Evolutionary conservation across 129 eudicot species (phyloP), one percentile per base, ranked within the genome.

Genomic region (Lonicera japonica): DNA sequence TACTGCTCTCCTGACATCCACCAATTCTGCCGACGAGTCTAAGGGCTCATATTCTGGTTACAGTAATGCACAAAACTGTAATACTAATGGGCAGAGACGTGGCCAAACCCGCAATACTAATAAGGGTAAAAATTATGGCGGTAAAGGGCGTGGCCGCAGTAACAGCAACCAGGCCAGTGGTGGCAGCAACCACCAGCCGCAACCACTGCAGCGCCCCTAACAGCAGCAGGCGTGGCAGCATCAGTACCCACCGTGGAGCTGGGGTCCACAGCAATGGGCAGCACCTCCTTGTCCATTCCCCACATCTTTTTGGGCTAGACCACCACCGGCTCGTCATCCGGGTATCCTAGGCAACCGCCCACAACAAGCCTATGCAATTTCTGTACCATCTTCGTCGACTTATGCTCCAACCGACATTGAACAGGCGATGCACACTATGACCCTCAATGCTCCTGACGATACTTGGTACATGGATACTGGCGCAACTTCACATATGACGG

Each of bases 401-500:
- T 45, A 21, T 46, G 56, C 40, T 2, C 55, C 67, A 8, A 62
- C 67, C 8, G 22, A 62, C 2, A 62, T 62, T 15, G 39, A 62
- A 5, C 5, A 36, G 3, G 23, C 21, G 0, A 43, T 62, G 67
- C 67, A n/a, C n/a, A n/a, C n/a, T n/a, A n/a, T n/a, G n/a, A n/a
- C n/a, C n/a, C n/a, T n/a, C n/a, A n/a, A n/a, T 16, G 21, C 24
- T 12, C 67, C 40, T 0, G 56, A 62, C 3, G 43, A 14, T 1
- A 43, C 12, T 0, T 45, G 56, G 67, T 62, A 62, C 12, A 43
- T 62, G 41, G 67, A 62, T 23, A 62, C 67, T 11, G 21, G 56
- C 1, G 67, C 55, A 20, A 45, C 56, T 2, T 62, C 67, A 21
- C 67, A 62, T n/a, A 62, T 62, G 67, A 46, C 56, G 38, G 8